Evolutionary conservation across 2,329 filamentous ascomycete genomes (phyloP), one percentile per base, ranked within the genome.

Genomic region (Ceratocystis alfenasii): DNA sequence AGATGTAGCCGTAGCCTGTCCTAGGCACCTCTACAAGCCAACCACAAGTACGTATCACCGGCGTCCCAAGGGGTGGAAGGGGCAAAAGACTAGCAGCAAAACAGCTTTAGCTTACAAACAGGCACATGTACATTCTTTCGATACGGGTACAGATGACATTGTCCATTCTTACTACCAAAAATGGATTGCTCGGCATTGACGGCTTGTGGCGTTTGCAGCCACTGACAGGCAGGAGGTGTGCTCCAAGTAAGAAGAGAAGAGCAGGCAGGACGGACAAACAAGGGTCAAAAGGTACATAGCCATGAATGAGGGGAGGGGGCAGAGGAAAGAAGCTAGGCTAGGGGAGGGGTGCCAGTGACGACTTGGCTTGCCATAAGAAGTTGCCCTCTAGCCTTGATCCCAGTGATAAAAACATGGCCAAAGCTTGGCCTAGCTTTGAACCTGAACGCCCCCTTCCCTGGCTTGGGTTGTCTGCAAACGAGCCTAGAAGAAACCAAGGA

Each of bases 11-110:
- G 10, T 15, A 25, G 20, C 22, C 20, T 6, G 8, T 20, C 20
- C 8, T 36, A 10, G 33, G 0, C 33, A 36, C 33, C 33, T 41
- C 36, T 12, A 41, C 36, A 41, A 12, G 10, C 36, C 36, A 41
- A 41, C 15, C 36, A 65, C 10, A 50, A 46, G 20, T 70, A 65
- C 28, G 67, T 36, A 59, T 59, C 55, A 59, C 25, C 20, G 60
- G 41, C 12, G 60, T 62, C 46, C 25, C 22, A 50, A 25, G 60
- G 12, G 36, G 22, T 2, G 41, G 28, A 28, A 28, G 28, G 60
- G 30, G 48, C 17, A 50, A 10, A 28, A 53, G 3, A 53, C 20
- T 28, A 17, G 25, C 48, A 53, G 8, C 10, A 41, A 41, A 41
- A 1, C 10, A 12, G 25, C 48, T 53, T 53, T 20, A 4, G n/a